Conservation (phyloP, 176 grass and related monocot species). For the Oryza rufipogon region DNA sequence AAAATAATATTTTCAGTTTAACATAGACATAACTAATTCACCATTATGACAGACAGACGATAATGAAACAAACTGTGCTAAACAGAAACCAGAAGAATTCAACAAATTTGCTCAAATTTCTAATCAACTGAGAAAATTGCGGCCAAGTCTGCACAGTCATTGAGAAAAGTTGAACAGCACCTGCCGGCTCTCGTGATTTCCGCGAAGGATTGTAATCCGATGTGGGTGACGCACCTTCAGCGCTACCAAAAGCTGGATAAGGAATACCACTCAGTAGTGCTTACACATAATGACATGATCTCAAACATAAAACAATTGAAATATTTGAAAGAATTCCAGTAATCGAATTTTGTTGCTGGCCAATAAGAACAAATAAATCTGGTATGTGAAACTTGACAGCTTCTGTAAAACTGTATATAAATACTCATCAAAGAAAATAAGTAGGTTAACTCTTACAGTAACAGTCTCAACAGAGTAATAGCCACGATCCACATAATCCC, state of each 20-base stretch:
- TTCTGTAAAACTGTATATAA: slow-evolving; percentile 18
- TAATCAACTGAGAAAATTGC: neutral
- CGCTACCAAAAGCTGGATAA: slow-evolving; percentile 84
- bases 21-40: slow-evolving; percentile 21
- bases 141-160: neutral
- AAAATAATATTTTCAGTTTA: slow-evolving; percentile 35
- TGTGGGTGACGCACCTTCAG: slow-evolving; percentile 92
- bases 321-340: slow-evolving; percentile 12
- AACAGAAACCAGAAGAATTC: neutral
- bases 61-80: neutral
- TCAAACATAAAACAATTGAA: slow-evolving; percentile 8
- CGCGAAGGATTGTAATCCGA: slow-evolving; percentile 93
- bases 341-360: neutral
- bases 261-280: slow-evolving; percentile 29
- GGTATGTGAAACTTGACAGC: neutral
- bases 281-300: slow-evolving; percentile 27
- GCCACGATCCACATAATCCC: slow-evolving; percentile 96
- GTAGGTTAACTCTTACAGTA: slow-evolving; percentile 58
- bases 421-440: neutral
- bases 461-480: slow-evolving; percentile 99
- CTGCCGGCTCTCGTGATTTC: slow-evolving; percentile 98
- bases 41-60: neutral
- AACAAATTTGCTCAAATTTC: neutral
- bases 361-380: slow-evolving; percentile 5
- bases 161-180: slow-evolving; percentile 33